A percentile compares a stretch with the other conserved stretches of the same genome.
phyloP scores from a whole-genome alignment of 139 green algal genomes.

The Tetratostichococcus sp. region DNA sequence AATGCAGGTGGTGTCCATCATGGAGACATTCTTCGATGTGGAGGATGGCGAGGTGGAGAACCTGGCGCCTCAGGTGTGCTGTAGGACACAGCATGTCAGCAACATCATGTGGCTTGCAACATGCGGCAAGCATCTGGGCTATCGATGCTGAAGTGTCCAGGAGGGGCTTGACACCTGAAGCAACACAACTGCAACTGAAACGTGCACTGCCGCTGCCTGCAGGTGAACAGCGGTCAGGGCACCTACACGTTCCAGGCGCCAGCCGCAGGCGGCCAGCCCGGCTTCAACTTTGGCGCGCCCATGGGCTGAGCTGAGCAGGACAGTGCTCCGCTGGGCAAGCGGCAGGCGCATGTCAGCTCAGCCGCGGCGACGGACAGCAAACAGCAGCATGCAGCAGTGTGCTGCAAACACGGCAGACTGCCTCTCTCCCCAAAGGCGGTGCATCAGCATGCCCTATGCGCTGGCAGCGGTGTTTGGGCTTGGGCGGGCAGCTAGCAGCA shows the following conservation, averaged over 20 bases:
- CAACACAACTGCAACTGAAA: too few species aligned
- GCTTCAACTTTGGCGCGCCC: conserved; percentile 58
- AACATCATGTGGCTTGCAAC: too few species aligned
- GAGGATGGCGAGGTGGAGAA: conserved; percentile 97
- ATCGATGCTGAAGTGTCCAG: too few species aligned
- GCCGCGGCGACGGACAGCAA: too few species aligned
- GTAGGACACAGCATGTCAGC: too few species aligned
- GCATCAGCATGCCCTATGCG: neutral
- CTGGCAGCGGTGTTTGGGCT: neutral
- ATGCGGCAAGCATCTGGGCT: too few species aligned
- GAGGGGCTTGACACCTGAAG: too few species aligned
- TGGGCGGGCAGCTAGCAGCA: conserved; percentile 1
- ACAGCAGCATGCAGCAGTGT: neutral
- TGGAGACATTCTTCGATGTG: conserved; percentile 88
- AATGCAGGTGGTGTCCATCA: too few species aligned
- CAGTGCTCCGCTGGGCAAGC: too few species aligned
- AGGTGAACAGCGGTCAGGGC: conserved; percentile 3
- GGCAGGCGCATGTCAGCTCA: too few species aligned
- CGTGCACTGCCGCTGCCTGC: too few species aligned
- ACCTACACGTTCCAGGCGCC: conserved; percentile 43
- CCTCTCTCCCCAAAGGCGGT: neutral
- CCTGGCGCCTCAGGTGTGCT: conserved; percentile 68
- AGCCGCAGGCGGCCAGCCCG: conserved; percentile 29
- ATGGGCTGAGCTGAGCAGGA: neutral
- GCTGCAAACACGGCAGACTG: neutral